Base-by-base conservation (phyloP, 441 rosid species). In the Pelargonium australe region DNA sequence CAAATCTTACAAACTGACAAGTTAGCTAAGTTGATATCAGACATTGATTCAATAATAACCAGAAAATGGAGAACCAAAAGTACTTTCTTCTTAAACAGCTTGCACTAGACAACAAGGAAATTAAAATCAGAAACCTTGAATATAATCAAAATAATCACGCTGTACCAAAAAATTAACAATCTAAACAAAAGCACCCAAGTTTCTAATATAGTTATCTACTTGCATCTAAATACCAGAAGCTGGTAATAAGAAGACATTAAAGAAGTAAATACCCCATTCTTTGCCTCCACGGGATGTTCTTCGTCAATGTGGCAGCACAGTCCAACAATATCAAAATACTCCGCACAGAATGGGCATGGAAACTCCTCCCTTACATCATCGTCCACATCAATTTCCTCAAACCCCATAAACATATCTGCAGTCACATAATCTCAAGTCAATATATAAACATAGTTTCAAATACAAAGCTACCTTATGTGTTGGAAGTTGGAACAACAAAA, bases 241-340 rank as follows among this genome's bases (percentile, higher is more conserved):
- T 65, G 12, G 58, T 58, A 57, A 44, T 28, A 64, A 71, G 58
- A 53, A 55, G 55, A 5, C 8, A 17, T 13, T 13, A 55, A 14
- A 20, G 47, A 68, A 37, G 62, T 28, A 65, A 1, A 62, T 88
- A 91, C 99, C 92, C 94, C 97, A 81, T 85, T 89, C 73, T 53
- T 89, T 75, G 99, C 89, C 82, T 94, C 96, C 80, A 73, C 57
- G 28, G 90, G 88, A 78, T 94, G 99, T 76, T 85, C 92, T 58
- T 94, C 97, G n/a, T 95, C 99, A 68, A 95, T 91, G 86, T 91
- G 99, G 75, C 96, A 88, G 76, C 97, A 95, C 77, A 91, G 82
- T 55, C 97, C 94, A 45, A 85, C 90, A 34, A 90, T 95, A 78
- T 91, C 97, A 67, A 87, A 95, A 73, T 83, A 85, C 67, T 91